Evolutionary conservation across 2,329 filamentous ascomycete species (phyloP).

Genomic region (Aspergillus quadricinctus): DNA sequence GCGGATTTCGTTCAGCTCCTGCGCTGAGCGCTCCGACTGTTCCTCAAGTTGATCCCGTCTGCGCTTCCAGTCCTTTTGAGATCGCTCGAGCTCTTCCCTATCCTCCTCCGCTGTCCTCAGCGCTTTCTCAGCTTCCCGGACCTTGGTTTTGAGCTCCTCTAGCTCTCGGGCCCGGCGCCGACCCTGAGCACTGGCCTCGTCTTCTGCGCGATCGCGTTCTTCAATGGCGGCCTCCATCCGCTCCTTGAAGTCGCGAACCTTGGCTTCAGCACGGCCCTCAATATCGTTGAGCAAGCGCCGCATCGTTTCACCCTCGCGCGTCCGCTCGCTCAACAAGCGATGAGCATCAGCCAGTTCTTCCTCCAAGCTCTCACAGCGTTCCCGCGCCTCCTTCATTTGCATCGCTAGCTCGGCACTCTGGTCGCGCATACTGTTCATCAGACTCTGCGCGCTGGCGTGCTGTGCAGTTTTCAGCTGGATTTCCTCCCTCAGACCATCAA

Average conservation of each 20-base stretch:
- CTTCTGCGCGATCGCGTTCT: slow-evolving; percentile 87
- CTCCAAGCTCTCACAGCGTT: slow-evolving; percentile 78
- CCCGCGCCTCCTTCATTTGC: slow-evolving; percentile 84
- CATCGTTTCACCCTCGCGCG: slow-evolving; percentile 93
- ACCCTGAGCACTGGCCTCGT: slow-evolving; percentile 75
- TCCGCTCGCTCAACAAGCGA: slow-evolving; percentile 78
- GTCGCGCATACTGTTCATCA: slow-evolving; percentile 89
- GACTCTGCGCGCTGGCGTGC: slow-evolving; percentile 75
- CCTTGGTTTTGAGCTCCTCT: slow-evolving; percentile 75
- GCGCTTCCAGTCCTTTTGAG: slow-evolving; percentile 69
- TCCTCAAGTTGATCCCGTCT: slow-evolving; percentile 73
- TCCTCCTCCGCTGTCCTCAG: slow-evolving; percentile 68
- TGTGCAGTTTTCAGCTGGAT: slow-evolving; percentile 79
- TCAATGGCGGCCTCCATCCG: slow-evolving; percentile 87
- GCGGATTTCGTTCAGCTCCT: slow-evolving; percentile 72
- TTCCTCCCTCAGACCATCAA: slow-evolving; percentile 68
- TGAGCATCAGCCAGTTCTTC: slow-evolving; percentile 90
- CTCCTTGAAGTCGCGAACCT: slow-evolving; percentile 82
- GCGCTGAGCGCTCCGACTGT: slow-evolving; percentile 61
- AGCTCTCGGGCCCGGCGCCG: slow-evolving; percentile 74
- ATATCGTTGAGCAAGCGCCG: slow-evolving; percentile 80
- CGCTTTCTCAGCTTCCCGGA: slow-evolving; percentile 76
- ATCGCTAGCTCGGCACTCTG: slow-evolving; percentile 82
- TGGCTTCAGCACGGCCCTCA: slow-evolving; percentile 73
- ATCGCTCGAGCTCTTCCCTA: slow-evolving; percentile 70